Percentiles rank a stretch among this genome's conserved stretches.
phyloP scores from a whole-genome alignment of 805 yeast species.

The Ogataea naganishii region DNA sequence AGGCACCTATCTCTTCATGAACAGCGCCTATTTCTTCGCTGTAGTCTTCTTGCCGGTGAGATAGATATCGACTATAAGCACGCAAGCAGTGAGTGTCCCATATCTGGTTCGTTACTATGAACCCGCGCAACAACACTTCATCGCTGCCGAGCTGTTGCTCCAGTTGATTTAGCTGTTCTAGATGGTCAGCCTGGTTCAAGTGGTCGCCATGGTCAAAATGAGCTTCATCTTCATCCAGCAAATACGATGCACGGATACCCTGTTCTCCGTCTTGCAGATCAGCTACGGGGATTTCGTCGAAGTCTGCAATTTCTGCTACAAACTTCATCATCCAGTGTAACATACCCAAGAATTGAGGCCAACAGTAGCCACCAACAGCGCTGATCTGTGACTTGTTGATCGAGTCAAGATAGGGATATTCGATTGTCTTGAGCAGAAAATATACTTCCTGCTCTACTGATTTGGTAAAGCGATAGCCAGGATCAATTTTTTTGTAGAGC shows the following conservation, averaged over 20 bases:
- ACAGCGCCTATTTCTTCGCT: slow-evolving; percentile 45
- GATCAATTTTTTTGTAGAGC: slow-evolving; percentile 70
- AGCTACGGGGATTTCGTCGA: slow-evolving; percentile 25
- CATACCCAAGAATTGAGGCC: slow-evolving; percentile 81
- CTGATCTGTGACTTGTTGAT: slow-evolving; percentile 79
- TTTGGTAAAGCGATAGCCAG: slow-evolving; percentile 60
- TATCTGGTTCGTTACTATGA: slow-evolving; percentile 38
- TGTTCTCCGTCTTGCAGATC: slow-evolving; percentile 15
- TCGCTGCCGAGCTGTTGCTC: too few relatives aligned
- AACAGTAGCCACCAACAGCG: slow-evolving; percentile 85
- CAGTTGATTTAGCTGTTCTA: too few relatives aligned
- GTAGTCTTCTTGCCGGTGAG: slow-evolving; percentile 53
- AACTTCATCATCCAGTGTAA: slow-evolving; percentile 69
- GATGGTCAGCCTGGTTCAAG: too few relatives aligned
- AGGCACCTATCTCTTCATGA: slow-evolving; percentile 43
- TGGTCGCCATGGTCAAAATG: too few relatives aligned
- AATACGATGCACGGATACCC: too few relatives aligned
- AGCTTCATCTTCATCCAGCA: too few relatives aligned
- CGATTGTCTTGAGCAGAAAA: slow-evolving; percentile 50
- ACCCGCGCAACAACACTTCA: too few relatives aligned
- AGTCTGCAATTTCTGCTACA: slow-evolving; percentile 33
- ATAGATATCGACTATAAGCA: slow-evolving; percentile 58
- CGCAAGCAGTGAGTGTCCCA: slow-evolving; percentile 54
- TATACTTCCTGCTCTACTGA: slow-evolving; percentile 72
- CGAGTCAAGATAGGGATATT: slow-evolving; percentile 74